Conservation (phyloP, 305 asterid genomes). For the Rubia peregrina region DNA sequence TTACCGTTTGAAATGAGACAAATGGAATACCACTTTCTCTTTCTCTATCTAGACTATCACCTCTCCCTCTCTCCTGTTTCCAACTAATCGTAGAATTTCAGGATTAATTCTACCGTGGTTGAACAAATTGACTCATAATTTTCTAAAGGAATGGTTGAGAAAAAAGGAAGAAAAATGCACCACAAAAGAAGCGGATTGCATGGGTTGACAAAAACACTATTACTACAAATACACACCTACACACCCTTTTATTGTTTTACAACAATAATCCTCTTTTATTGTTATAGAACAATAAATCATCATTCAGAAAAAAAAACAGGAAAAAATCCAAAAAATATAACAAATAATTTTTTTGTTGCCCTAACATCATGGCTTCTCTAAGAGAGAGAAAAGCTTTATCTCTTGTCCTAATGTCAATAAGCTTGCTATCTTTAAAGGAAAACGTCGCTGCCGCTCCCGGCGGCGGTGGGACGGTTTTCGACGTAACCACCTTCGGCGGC, state of each 20-base stretch:
- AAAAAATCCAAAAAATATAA: background rate
- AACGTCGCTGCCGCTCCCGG: background rate
- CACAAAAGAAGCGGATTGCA: background rate
- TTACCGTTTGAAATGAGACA: too few species aligned
- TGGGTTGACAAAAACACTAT: background rate
- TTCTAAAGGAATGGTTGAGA: background rate
- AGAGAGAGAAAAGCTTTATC: slow-evolving; percentile 1
- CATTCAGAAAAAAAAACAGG: background rate
- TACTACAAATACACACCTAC: too few species aligned
- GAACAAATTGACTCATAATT: background rate
- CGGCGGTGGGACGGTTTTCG: slow-evolving; percentile 25
- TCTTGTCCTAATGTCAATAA: slow-evolving; percentile 6
- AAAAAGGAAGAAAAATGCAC: background rate
- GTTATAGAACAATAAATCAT: background rate
- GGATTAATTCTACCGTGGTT: too few species aligned
- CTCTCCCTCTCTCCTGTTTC: background rate
- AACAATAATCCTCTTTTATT: background rate
- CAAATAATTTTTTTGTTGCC: too few species aligned
- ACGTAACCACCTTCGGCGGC: slow-evolving; percentile 29
- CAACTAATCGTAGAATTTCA: background rate
- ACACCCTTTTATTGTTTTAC: background rate
- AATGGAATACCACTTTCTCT: background rate
- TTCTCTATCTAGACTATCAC: background rate
- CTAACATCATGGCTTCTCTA: slow-evolving; percentile 5
- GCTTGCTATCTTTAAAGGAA: slow-evolving; percentile 17